phyloP scores from a whole-genome alignment of 306 rosid genomes.

The Vachellia collinsii region DNA sequence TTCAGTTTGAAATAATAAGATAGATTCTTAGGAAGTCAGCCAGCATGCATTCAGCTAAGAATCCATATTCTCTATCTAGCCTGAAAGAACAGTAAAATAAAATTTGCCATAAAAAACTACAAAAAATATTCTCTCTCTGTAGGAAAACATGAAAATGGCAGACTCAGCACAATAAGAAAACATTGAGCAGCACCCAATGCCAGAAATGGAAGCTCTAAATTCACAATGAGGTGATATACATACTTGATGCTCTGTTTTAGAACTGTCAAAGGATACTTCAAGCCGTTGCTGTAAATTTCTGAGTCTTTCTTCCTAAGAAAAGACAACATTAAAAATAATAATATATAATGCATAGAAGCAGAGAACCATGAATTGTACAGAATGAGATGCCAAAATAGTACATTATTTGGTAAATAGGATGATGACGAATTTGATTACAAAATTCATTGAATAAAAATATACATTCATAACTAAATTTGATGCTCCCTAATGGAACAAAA shows the following conservation, averaged over 20 bases:
- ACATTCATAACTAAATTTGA: background rate
- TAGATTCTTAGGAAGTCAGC: background rate
- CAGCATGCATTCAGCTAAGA: slow-evolving; percentile 13
- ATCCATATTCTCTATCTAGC: slow-evolving; percentile 12
- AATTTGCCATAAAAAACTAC: background rate
- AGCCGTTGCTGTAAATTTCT: slow-evolving; percentile 64
- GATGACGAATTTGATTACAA: too few relatives aligned
- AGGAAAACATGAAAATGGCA: background rate
- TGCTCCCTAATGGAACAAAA: background rate
- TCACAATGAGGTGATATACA: slow-evolving; percentile 35
- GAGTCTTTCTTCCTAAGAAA: slow-evolving; percentile 78
- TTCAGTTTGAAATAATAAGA: slow-evolving; percentile 5
- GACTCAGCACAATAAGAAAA: slow-evolving; percentile 1
- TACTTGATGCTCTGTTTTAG: slow-evolving; percentile 86
- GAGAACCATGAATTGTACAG: background rate
- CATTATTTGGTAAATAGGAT: too few relatives aligned
- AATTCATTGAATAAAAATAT: too few relatives aligned
- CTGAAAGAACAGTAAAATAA: slow-evolving; percentile 12
- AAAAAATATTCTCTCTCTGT: background rate
- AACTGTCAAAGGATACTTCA: slow-evolving; percentile 91
- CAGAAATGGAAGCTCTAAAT: slow-evolving; percentile 25
- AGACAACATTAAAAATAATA: slow-evolving; percentile 28
- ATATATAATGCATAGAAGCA: slow-evolving; percentile 23
- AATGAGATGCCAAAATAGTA: background rate
- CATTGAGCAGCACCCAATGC: slow-evolving; percentile 15